Conservation (phyloP, 2,329 filamentous ascomycete species). For the Amphichorda felina region DNA sequence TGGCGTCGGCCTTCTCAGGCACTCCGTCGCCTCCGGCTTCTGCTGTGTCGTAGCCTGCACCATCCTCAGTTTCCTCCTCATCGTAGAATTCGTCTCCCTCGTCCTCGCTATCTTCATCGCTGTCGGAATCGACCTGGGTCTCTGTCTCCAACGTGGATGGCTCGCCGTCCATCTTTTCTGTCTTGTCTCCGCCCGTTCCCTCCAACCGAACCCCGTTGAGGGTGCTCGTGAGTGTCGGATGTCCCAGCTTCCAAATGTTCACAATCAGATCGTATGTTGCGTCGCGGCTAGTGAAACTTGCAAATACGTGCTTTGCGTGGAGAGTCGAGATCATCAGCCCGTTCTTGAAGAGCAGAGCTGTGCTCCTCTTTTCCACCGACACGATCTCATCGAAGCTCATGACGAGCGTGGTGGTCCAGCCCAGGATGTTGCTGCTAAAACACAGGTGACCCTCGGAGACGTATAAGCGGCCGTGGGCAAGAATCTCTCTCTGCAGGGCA, state of each 20-base stretch:
- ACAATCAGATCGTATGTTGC: constrained; percentile 95
- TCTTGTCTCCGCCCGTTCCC: constrained; percentile 78
- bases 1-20: constrained; percentile 49
- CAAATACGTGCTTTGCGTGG: constrained; percentile 91
- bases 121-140: constrained; percentile 41
- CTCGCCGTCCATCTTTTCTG: constrained; percentile 59
- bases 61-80: constrained; percentile 67
- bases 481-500: constrained; percentile 86
- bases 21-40: constrained; percentile 35
- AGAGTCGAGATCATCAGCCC: constrained; percentile 93
- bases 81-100: constrained; percentile 68
- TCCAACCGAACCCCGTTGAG: constrained; percentile 79
- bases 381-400: constrained; percentile 98
- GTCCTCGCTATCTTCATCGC: constrained; percentile 54
- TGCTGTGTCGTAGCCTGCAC: constrained; percentile 43
- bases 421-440: constrained; percentile 97
- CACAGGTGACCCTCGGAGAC: constrained; percentile 96
- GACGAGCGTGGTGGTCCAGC: constrained; percentile 94
- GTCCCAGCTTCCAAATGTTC: constrained; percentile 96
- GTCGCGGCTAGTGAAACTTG: constrained; percentile 87
- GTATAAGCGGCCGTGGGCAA: constrained; percentile 86
- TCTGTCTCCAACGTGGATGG: constrained; percentile 14
- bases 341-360: constrained; percentile 91
- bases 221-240: constrained; percentile 83
- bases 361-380: constrained; percentile 92